Base-by-base conservation (phyloP, 176 grass and related monocot species). In the Bothriochloa decipiens region DNA sequence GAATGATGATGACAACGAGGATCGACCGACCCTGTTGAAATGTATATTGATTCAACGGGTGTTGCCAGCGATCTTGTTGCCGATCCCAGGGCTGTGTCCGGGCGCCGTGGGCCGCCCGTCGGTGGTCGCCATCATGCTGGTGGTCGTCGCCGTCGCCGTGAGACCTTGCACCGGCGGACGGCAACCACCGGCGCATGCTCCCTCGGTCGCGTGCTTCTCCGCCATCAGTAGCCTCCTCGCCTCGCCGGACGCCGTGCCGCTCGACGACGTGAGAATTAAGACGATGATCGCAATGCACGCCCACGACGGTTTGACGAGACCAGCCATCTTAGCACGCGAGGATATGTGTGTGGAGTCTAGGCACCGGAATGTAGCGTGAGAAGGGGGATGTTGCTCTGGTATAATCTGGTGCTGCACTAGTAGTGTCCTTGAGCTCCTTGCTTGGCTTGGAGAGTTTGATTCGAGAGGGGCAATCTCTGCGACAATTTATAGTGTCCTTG, bases 61-160 rank as follows among this genome's bases (percentile, higher is more conserved):
- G 89, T 91, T 86, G 36, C 82, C 67, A 10, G 50, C 77, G 3
- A 64, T 81, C 64, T 83, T 92, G 79, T 99, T 92, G 13, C 97
- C 93, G 12, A 94, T 86, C 0, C 93, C 93, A 0, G 97, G 93
- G 62, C 93, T 96, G 61, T 92, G 90, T 0, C 97, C 97, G 1
- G 91, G 97, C 11, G 37, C 7, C 8, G 86, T 96, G 1, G 88
- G 72, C 25, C 89, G 79, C 22, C 91, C 90, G 45, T 91, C 88
- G 11, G 60, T 81, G 32, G 65, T 80, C 20, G 80, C 75, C 53
- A 76, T 87, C 70, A 65, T 81, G 45, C 40, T 65, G 6, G 77
- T 9, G 8, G 32, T 81, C 27, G 65, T 40, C 45, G 45, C 16
- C 15, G 17, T 10, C 28, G 63, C 62, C 43, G 43, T 17, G 64